phyloP scores from a whole-genome alignment of 2,329 filamentous ascomycete species.

The Emergomyces orientalis region DNA sequence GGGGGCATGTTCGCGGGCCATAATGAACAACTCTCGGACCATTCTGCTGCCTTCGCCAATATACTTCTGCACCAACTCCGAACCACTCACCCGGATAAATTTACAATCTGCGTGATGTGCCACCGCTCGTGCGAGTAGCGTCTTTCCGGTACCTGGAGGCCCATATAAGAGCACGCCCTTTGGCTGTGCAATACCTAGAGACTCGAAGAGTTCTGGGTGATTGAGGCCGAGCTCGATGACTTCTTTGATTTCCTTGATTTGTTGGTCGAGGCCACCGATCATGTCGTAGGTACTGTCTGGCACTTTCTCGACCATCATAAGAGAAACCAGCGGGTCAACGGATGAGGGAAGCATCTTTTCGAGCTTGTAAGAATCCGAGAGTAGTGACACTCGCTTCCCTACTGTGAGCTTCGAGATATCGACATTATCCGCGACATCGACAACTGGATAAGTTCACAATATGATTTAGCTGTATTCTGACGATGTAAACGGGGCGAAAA shows the following conservation, averaged over 20 bases:
- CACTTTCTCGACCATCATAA: constrained; percentile 99
- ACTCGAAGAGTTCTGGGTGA: constrained; percentile 97
- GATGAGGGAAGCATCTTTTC: constrained; percentile 98
- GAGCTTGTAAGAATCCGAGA: constrained; percentile 96
- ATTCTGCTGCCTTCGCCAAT: constrained; percentile 97
- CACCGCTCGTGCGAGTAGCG: constrained; percentile 84
- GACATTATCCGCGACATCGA: constrained; percentile 89
- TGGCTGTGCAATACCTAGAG: constrained; percentile 94
- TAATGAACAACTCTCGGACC: constrained; percentile 98
- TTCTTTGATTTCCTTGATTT: constrained; percentile 99
- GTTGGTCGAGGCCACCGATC: constrained; percentile 97
- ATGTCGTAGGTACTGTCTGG: constrained; percentile 99
- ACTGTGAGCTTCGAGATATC: constrained; percentile 93
- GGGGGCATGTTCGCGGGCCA: constrained; percentile 95
- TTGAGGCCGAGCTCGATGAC: constrained; percentile 98
- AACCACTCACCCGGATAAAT: constrained; percentile 94
- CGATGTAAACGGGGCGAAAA: neutral
- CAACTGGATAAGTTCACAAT: constrained; percentile 62
- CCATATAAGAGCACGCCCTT: constrained; percentile 97
- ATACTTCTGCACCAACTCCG: constrained; percentile 96
- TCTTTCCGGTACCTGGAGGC: constrained; percentile 94
- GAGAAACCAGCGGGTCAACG: constrained; percentile 92
- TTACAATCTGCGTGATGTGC: constrained; percentile 99
- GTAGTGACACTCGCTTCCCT: constrained; percentile 91
- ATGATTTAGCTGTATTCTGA: constrained; percentile 75